Base-by-base conservation (phyloP, 768 basidiomycete genomes). In the Leccinum subtestaceum region DNA sequence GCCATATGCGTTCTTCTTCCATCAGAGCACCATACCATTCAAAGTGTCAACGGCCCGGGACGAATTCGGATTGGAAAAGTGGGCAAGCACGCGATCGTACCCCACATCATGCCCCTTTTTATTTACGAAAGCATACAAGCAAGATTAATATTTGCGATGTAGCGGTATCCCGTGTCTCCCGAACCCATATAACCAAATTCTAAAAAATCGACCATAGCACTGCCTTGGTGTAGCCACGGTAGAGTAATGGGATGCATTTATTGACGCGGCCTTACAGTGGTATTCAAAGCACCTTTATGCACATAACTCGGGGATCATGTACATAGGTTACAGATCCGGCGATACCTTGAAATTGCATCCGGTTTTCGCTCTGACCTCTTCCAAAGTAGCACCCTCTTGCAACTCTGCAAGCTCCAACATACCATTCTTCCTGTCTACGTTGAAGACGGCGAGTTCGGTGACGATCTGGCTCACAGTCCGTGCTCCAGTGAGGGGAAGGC, bases 391-490 rank as follows among this genome's bases (percentile, higher is more conserved):
- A 2, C 94, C 95, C 62, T 88, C 84, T n/a, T 91, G 92, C 48
- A 95, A 65, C 72, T 97, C 95, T 48, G 80, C 84, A 69, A 98
- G 76, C 54, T 82, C 83, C 73, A 98, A 77, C 64, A 78, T 79
- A 15, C 93, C 91, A 46, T 79, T 83, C 53, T 75, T 75, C 48
- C 94, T 81, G 74, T 98, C 89, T 38, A 97, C 91, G 50, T 90
- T 81, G 73, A 98, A 98, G 31, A 94, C 93, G 17, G 86, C 89
- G 21, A 97, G 83, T 68, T 98, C 95, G 1, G 95, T 97, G 75
- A 98, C 86, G 69, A 98, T 95, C 60, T 86, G 86, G 76, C 91
- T 93, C 60, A 97, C 92, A 31, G 89, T 82, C 40, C 88, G 80
- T 19, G 92, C 92, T 15, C 95, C 95, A 0, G 95, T 98, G 48